phyloP scores from a whole-genome alignment of 2,329 filamentous ascomycete species.

The Geosmithia putterillii region DNA sequence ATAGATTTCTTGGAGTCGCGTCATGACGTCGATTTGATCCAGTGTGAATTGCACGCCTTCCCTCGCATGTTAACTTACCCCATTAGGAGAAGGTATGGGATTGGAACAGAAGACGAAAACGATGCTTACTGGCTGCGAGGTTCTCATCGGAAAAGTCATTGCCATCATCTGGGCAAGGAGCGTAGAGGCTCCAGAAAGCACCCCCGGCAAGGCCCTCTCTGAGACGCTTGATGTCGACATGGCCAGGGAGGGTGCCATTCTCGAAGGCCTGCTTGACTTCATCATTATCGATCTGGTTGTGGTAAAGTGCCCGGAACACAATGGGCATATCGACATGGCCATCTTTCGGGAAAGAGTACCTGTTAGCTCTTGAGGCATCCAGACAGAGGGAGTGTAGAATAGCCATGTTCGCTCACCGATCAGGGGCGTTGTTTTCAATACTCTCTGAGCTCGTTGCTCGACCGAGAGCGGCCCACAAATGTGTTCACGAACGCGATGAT shows the following conservation, averaged over 20 bases:
- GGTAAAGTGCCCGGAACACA: conserved; percentile 49
- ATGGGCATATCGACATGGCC: conserved; percentile 85
- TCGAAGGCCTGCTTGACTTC: conserved; percentile 68
- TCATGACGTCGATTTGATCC: conserved; percentile 63
- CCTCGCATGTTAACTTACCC: neutral
- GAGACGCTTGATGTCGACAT: conserved; percentile 73
- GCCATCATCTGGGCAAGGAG: conserved; percentile 61
- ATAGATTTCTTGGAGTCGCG: conserved; percentile 49
- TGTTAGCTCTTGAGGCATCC: neutral
- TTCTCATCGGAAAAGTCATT: conserved; percentile 62
- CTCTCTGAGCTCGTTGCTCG: conserved; percentile 31
- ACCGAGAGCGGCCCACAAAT: conserved; percentile 14
- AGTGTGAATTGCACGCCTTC: conserved; percentile 54
- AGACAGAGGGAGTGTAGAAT: neutral
- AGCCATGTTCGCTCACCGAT: conserved; percentile 30
- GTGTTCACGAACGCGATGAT: conserved; percentile 11
- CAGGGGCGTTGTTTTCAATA: conserved; percentile 32
- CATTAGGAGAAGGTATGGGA: no score
- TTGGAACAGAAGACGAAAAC: neutral
- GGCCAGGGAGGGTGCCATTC: conserved; percentile 51
- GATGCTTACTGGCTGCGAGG: conserved; percentile 1
- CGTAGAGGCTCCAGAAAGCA: conserved; percentile 87
- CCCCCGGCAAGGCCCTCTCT: conserved; percentile 62
- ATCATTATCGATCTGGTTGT: conserved; percentile 66
- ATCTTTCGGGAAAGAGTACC: conserved; percentile 42